phyloP scores from a whole-genome alignment of 768 basidiomycete genomes.

The Phaeotremella skinneri region DNA sequence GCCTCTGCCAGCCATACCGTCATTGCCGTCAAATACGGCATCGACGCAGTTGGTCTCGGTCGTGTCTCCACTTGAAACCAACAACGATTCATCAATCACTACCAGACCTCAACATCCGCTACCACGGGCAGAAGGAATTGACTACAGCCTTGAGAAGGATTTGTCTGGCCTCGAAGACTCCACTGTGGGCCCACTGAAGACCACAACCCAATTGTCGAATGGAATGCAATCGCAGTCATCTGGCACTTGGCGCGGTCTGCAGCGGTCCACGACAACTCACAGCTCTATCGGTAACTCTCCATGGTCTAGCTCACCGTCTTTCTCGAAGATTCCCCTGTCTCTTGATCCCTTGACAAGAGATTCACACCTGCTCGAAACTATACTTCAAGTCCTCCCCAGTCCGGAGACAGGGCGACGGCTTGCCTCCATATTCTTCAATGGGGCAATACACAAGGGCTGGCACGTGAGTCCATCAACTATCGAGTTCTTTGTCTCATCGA shows the following conservation, averaged over 20 bases:
- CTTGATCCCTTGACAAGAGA: not conserved
- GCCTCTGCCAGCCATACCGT: too few species aligned
- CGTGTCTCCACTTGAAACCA: too few species aligned
- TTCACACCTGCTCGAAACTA: not conserved
- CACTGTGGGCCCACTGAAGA: slow-evolving; percentile 12
- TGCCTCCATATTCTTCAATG: slow-evolving; percentile 9
- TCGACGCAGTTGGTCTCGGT: too few species aligned
- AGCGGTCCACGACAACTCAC: too few species aligned
- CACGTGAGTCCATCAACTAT: slow-evolving; percentile 17
- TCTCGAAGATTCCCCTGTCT: slow-evolving; percentile 4
- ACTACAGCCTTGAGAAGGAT: slow-evolving; percentile 7
- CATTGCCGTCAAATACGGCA: too few species aligned
- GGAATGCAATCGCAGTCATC: too few species aligned
- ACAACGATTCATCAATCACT: too few species aligned
- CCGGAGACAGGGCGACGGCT: not conserved
- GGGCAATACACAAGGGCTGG: slow-evolving; percentile 11
- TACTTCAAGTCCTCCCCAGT: slow-evolving; percentile 8
- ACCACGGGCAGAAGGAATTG: too few species aligned
- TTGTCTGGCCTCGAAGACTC: slow-evolving; percentile 5
- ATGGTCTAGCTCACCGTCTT: too few species aligned
- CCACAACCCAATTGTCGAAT: not conserved
- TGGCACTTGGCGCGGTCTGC: too few species aligned
- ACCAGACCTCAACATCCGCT: too few species aligned
- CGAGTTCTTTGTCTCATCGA: not conserved
- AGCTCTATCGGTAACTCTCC: too few species aligned